Conservation (phyloP, 768 basidiomycete genomes). For the Nidularia sp. region DNA sequence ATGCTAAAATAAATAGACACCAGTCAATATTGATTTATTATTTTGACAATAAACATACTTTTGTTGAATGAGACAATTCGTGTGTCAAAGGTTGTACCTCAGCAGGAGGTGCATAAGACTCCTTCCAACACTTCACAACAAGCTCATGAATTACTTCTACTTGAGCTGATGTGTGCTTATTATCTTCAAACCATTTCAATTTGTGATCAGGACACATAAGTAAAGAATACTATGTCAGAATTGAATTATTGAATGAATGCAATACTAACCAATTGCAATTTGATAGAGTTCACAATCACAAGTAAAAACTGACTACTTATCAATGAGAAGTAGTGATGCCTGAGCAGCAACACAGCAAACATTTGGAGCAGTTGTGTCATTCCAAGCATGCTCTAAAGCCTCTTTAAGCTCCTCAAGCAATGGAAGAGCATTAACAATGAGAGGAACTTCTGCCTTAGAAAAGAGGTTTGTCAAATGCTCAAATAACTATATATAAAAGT, state of each 20-base stretch:
- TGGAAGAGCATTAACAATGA: slow-evolving; percentile 14
- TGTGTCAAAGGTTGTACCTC: background rate
- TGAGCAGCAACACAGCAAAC: background rate
- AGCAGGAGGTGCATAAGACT: background rate
- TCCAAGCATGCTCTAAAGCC: slow-evolving; percentile 3
- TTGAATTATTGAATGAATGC: background rate
- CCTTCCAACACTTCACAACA: background rate
- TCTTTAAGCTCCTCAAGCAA: slow-evolving; percentile 10
- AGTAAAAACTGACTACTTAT: background rate
- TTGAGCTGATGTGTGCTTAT: background rate
- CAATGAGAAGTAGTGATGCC: background rate
- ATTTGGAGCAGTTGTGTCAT: slow-evolving; percentile 2
- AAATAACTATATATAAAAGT: slow-evolving; percentile 12
- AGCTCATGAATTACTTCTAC: background rate
- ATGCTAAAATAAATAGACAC: background rate
- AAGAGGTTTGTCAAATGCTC: slow-evolving; percentile 15
- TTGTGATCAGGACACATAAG: slow-evolving; percentile 19
- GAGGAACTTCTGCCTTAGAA: slow-evolving; percentile 11
- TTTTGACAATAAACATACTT: background rate
- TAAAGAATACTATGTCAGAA: slow-evolving; percentile 6
- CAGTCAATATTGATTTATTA: background rate
- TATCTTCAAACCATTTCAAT: slow-evolving; percentile 11
- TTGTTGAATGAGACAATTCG: background rate
- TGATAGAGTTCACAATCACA: slow-evolving; percentile 1
- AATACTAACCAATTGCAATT: background rate